Percentiles rank a stretch among this genome's conserved stretches.
Conservation (phyloP, 1,139 yeast species). For the Taphrina deformans region DNA sequence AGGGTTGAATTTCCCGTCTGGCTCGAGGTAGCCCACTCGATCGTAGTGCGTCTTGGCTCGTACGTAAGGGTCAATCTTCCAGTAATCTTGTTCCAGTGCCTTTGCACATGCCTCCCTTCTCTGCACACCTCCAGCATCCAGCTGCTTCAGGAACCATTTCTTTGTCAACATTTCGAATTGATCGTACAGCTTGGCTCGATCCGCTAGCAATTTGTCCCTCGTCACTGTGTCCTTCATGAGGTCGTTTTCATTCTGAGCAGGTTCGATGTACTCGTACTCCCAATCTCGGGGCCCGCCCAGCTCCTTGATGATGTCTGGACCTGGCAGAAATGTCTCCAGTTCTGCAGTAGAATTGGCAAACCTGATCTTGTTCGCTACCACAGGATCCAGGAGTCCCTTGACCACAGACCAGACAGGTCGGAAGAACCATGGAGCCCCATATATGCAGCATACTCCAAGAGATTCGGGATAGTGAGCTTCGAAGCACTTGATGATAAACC, state of each 20-base stretch:
- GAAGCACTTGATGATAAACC: conserved; percentile 71
- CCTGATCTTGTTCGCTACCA: conserved; percentile 74
- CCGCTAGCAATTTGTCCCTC: conserved; percentile 49
- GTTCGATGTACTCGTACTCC: conserved; percentile 58
- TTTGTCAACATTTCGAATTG: conserved; percentile 60
- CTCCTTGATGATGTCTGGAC: conserved; percentile 57
- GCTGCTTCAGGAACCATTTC: conserved; percentile 59
- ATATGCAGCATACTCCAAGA: conserved; percentile 70
- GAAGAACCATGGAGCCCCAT: conserved; percentile 90
- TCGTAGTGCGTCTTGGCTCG: conserved; percentile 71
- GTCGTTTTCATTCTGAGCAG: conserved; percentile 55
- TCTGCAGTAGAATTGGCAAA: conserved; percentile 67
- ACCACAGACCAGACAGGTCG: conserved; percentile 82
- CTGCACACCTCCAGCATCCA: conserved; percentile 48
- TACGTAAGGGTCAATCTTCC: conserved; percentile 66
- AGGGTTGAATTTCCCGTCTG: conserved; percentile 29
- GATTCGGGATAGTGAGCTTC: conserved; percentile 90
- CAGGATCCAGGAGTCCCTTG: conserved; percentile 86
- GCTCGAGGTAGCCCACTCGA: conserved; percentile 50
- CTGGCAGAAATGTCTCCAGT: conserved; percentile 57
- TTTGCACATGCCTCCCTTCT: conserved; percentile 56
- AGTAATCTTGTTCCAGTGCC: conserved; percentile 58
- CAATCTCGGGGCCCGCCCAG: conserved; percentile 67
- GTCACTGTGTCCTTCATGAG: conserved; percentile 49
- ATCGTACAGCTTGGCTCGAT: conserved; percentile 54